Percentiles rank a stretch among this genome's conserved stretches.
Conservation (phyloP, 805 yeast genomes). For the Pichia ethanolica region DNA sequence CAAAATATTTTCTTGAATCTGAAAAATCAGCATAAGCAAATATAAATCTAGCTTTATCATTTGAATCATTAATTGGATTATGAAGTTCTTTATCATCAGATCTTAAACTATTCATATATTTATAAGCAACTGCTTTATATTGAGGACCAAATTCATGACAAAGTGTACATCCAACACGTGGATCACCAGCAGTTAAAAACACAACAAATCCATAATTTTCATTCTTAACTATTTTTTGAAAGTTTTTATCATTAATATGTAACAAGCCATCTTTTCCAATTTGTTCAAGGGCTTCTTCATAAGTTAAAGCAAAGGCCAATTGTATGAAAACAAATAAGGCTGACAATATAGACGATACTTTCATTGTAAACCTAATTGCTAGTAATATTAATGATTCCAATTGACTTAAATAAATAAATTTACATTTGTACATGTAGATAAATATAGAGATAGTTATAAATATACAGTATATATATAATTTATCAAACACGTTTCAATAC, state of each 20-base stretch:
- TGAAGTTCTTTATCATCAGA: slow-evolving; percentile 32
- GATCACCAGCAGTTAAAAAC: slow-evolving; percentile 65
- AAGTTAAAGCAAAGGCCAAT: slow-evolving; percentile 15
- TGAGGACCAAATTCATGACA: slow-evolving; percentile 69
- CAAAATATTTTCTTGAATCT: slow-evolving; percentile 46
- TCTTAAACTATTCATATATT: slow-evolving; percentile 41
- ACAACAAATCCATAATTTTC: slow-evolving; percentile 60
- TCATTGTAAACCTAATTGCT: neutral
- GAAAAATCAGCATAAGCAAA: slow-evolving; percentile 72
- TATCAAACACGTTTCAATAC: neutral
- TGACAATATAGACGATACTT: neutral
- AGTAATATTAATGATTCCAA: too few species aligned
- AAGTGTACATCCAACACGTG: slow-evolving; percentile 67
- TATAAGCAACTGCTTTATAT: slow-evolving; percentile 50
- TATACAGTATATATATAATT: too few species aligned
- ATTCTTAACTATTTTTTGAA: slow-evolving; percentile 47
- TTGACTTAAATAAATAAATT: too few species aligned
- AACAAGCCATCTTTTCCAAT: slow-evolving; percentile 11
- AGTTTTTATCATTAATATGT: slow-evolving; percentile 52
- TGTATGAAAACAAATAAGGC: neutral
- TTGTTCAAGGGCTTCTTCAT: slow-evolving; percentile 11
- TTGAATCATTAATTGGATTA: slow-evolving; percentile 38
- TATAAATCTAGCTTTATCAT: slow-evolving; percentile 33
- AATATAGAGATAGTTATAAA: too few species aligned
- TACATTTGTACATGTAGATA: too few species aligned